phyloP scores from a whole-genome alignment of 228 moss, liverwort and hornwort genomes.

The Sphagnum fallax region DNA sequence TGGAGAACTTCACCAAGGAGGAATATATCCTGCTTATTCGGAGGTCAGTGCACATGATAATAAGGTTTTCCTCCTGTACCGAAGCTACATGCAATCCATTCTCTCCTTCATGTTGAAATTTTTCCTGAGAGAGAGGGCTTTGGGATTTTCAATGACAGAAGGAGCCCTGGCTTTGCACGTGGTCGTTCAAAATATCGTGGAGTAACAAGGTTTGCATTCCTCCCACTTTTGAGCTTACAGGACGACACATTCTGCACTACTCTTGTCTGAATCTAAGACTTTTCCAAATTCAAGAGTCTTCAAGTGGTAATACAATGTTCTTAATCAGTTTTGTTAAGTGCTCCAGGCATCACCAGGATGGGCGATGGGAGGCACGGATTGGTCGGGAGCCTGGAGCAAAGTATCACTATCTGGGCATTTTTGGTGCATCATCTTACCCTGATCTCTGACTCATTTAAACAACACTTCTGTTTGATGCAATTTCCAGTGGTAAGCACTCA shows the following conservation, averaged over 20 bases:
- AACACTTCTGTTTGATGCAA: background rate
- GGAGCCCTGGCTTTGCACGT: slow-evolving; percentile 51
- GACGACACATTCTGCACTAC: background rate
- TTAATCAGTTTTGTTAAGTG: background rate
- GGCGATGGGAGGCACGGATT: slow-evolving; percentile 61
- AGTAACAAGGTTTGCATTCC: slow-evolving; percentile 39
- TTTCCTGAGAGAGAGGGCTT: background rate
- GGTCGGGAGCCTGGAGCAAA: slow-evolving; percentile 55
- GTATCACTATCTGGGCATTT: slow-evolving; percentile 59
- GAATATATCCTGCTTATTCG: slow-evolving; percentile 41
- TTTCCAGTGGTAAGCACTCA: background rate
- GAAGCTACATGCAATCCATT: background rate
- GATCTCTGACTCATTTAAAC: background rate
- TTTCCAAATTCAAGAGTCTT: background rate
- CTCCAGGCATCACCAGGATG: slow-evolving; percentile 54
- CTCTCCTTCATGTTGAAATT: background rate
- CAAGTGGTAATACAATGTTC: no score
- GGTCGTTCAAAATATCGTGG: slow-evolving; percentile 55
- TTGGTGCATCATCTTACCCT: slow-evolving; percentile 12
- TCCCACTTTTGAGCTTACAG: background rate
- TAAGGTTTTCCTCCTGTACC: background rate
- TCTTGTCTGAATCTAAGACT: background rate
- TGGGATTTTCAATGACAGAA: slow-evolving; percentile 12
- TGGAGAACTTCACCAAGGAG: slow-evolving; percentile 31
- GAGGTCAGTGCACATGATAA: slow-evolving; percentile 18